Base-by-base conservation (phyloP, 2,329 filamentous ascomycete species). In the Paraphoma chrysanthemicola region DNA sequence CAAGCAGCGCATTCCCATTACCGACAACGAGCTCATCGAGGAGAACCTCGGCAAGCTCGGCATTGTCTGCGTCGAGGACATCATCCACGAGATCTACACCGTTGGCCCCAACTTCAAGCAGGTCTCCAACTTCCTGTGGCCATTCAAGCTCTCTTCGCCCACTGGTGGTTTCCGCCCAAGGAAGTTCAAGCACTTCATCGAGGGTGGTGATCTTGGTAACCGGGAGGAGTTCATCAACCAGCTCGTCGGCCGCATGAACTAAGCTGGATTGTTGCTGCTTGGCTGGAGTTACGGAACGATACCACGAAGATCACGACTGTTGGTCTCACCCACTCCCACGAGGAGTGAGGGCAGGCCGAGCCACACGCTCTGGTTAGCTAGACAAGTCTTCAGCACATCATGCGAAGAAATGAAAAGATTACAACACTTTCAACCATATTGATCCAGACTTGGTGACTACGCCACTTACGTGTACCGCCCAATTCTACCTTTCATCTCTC, bases 131-230 rank as follows among this genome's bases (percentile, higher is more conserved):
- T 98, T 98, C 90, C 86, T 99, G 72, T 99, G 95, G 95, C 95
- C 95, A 81, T 99, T 99, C 91, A 98, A 99, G 92, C 91, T 99
- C 72, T 93, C 88, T 88, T 97, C 97, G 88, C 95, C 95, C 79
- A 98, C 85, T 74, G 95, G 95, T 82, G 95, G 95, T 70, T 99
- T 98, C 92, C 90, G 91, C 73, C 82, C 91, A 75, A 88, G 95
- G 84, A 99, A 98, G 88, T 98, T 98, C 90, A 95, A 92, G 87
- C 93, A 98, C 88, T 98, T 92, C 87, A 93, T 98, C 69, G 91
- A 97, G 88, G 95, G 94, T 83, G 95, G 95, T 90, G 95, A 99
- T 83, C 86, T 96, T 74, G 95, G 95, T 81, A 98, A 99, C 90
- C 91, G 95, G 71, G 95, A 99, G 88, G 92, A 97, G 78, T 90